phyloP scores from a whole-genome alignment of 331 rosid genomes.

The Dryas integrifolia region DNA sequence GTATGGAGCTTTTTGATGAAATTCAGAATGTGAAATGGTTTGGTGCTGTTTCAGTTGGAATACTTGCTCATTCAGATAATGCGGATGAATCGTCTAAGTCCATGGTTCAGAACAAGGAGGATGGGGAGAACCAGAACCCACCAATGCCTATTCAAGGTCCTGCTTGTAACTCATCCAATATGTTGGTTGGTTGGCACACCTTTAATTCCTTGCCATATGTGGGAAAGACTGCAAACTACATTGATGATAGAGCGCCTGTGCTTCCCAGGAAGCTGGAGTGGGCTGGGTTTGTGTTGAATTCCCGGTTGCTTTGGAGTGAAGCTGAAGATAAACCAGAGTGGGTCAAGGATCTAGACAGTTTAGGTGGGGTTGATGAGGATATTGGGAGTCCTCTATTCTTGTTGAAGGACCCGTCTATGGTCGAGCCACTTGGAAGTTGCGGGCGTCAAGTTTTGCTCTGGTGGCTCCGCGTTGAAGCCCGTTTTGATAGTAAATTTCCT shows the following conservation, averaged over 20 bases:
- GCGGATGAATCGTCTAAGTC: conserved; percentile 38
- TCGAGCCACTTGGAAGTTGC: conserved; percentile 93
- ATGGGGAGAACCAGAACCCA: conserved; percentile 40
- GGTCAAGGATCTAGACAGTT: conserved; percentile 67
- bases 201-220: conserved; percentile 64
- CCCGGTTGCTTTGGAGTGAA: conserved; percentile 78
- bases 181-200: conserved; percentile 93
- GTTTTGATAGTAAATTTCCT: conserved; percentile 97
- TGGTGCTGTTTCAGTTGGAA: conserved; percentile 93
- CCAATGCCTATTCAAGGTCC: conserved; percentile 88
- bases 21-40: conserved; percentile 80
- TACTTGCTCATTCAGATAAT: conserved; percentile 59
- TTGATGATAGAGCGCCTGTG: conserved; percentile 81
- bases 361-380: conserved; percentile 50
- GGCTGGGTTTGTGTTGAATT: conserved; percentile 96
- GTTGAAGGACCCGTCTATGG: conserved; percentile 68
- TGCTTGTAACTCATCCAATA: conserved; percentile 83
- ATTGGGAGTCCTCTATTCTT: conserved; percentile 74
- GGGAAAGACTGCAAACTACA: conserved; percentile 65
- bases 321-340: conserved; percentile 76
- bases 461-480: conserved; percentile 99
- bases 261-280: conserved; percentile 85
- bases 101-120: conserved; percentile 34
- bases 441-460: conserved; percentile 91
- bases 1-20: conserved; percentile 91